phyloP scores from a whole-genome alignment of 1,139 yeast genomes.

The Yamadazyma trypodendri region DNA sequence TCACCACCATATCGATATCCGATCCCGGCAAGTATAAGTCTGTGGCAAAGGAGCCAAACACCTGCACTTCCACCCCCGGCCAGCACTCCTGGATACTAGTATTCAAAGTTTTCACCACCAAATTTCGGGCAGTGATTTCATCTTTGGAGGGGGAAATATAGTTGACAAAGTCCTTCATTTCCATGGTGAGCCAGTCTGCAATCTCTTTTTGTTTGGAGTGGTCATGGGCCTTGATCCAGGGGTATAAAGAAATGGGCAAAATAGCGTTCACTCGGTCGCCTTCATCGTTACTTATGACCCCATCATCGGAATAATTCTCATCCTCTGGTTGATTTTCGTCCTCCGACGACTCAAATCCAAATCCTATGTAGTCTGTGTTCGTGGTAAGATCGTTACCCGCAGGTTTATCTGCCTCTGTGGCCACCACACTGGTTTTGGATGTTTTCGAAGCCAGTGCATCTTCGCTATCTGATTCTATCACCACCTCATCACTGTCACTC shows the following conservation, averaged over 20 bases:
- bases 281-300: slow-evolving; percentile 36
- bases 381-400: slow-evolving; percentile 36
- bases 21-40: slow-evolving; percentile 93
- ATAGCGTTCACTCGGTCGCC: slow-evolving; percentile 21
- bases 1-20: slow-evolving; percentile 91
- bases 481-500: slow-evolving; percentile 25
- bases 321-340: slow-evolving; percentile 32
- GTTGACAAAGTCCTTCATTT: slow-evolving; percentile 80
- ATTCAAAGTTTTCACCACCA: slow-evolving; percentile 62
- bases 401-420: slow-evolving; percentile 12
- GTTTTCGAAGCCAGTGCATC: background rate
- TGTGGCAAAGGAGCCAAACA: slow-evolving; percentile 95
- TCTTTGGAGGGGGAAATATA: slow-evolving; percentile 83
- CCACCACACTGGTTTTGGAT: slow-evolving; percentile 9
- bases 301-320: slow-evolving; percentile 32
- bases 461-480: slow-evolving; percentile 33
- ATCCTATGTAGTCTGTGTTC: slow-evolving; percentile 56
- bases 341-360: slow-evolving; percentile 51
- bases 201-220: slow-evolving; percentile 73
- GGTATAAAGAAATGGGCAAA: slow-evolving; percentile 46
- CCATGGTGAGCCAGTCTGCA: slow-evolving; percentile 86
- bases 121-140: slow-evolving; percentile 71
- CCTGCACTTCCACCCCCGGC: slow-evolving; percentile 80
- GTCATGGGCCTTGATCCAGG: slow-evolving; percentile 80
- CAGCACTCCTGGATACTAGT: slow-evolving; percentile 59